These are phyloP conservation scores for Fusarium sublunatum DNA, from an alignment of 2,329 filamentous ascomycete species.

Conservation along the genomic window DNA sequence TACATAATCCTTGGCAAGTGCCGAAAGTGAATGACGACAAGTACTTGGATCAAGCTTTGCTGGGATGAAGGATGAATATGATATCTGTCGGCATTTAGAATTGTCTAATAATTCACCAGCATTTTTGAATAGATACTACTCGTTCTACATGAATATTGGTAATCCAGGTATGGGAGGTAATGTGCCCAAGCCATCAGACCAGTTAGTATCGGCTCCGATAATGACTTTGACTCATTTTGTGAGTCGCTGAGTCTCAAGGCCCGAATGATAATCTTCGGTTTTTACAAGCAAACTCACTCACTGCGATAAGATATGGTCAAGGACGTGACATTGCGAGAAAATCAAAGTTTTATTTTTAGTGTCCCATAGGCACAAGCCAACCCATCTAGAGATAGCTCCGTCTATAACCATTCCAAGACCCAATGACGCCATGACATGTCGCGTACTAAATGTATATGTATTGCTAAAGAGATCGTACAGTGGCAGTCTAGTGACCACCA, in stretches of 20 bases:
- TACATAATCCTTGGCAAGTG: conserved; percentile 22
- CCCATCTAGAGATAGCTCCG: neutral
- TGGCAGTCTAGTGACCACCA: conserved; percentile 7
- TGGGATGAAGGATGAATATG: neutral
- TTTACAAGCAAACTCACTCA: too few relatives aligned
- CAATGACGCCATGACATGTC: neutral
- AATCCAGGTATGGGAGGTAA: too few relatives aligned
- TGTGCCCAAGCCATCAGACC: too few relatives aligned
- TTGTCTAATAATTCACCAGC: neutral
- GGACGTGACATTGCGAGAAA: neutral
- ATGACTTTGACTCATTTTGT: too few relatives aligned
- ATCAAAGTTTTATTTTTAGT: neutral
- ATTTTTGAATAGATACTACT: too few relatives aligned
- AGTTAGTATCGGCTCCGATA: too few relatives aligned
- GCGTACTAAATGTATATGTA: neutral
- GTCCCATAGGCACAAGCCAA: neutral
- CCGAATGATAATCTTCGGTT: too few relatives aligned
- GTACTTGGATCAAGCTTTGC: neutral
- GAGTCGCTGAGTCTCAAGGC: too few relatives aligned
- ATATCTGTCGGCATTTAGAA: too few relatives aligned
- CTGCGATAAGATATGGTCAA: too few relatives aligned
- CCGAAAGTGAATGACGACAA: conserved; percentile 2
- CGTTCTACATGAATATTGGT: too few relatives aligned
- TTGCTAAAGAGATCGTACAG: neutral
- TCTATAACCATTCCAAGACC: neutral